Conservation (phyloP, 2,329 filamentous ascomycete genomes). For the Sporothrix euskadiensis region DNA sequence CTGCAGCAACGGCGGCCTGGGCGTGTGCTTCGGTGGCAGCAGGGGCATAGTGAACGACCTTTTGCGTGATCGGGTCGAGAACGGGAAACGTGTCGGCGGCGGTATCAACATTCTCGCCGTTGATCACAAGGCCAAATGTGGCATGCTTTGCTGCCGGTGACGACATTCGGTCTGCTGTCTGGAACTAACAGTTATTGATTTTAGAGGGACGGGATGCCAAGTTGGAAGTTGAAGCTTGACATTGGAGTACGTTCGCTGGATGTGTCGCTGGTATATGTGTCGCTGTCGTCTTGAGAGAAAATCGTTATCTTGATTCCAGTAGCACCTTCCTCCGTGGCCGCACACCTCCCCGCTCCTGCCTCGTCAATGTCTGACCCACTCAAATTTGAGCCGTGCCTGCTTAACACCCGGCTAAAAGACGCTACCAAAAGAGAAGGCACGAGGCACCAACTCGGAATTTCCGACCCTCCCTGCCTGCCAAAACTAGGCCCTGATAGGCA, state of each 20-base stretch:
- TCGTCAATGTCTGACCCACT: too few relatives aligned
- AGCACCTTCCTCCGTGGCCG: too few relatives aligned
- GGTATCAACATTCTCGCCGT: background rate
- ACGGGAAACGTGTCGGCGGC: background rate
- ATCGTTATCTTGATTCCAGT: too few relatives aligned
- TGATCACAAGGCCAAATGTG: background rate
- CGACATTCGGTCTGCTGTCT: background rate
- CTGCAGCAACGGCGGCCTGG: background rate
- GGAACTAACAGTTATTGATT: background rate
- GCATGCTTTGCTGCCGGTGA: background rate
- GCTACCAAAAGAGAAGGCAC: background rate
- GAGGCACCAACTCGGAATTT: background rate
- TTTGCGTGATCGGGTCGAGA: background rate
- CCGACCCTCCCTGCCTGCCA: background rate
- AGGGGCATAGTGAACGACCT: background rate
- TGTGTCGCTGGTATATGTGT: too few relatives aligned
- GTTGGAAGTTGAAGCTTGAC: too few relatives aligned
- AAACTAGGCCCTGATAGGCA: slow-evolving; percentile 50
- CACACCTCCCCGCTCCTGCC: too few relatives aligned
- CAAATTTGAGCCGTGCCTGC: too few relatives aligned
- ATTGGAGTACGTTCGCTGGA: too few relatives aligned
- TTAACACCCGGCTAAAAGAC: background rate
- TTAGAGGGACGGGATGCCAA: background rate
- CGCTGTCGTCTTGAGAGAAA: too few relatives aligned
- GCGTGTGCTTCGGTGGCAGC: background rate